Evolutionary conservation across 352 stramenopile species (phyloP).

Genomic region (Phytophthora meadii): DNA sequence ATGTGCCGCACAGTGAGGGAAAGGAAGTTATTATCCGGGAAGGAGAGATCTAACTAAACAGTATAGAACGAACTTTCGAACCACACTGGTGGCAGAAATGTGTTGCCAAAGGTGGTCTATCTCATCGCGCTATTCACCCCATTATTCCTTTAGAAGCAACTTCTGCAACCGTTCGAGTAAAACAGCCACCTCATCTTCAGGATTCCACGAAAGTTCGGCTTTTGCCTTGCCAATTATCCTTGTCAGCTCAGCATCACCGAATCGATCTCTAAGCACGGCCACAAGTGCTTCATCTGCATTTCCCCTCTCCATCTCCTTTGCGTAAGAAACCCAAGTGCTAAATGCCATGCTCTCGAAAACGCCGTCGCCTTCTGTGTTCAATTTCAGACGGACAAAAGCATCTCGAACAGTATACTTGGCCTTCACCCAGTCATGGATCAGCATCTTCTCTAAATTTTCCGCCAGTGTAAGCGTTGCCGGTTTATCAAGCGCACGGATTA

Average conservation of each 20-base stretch:
- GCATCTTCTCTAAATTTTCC: not conserved
- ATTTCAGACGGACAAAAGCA: conserved; percentile 1
- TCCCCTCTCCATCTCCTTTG: not conserved
- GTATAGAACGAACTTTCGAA: too few relatives aligned
- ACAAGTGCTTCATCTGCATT: not conserved
- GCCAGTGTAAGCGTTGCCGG: not conserved
- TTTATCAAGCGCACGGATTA: not conserved
- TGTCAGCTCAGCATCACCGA: not conserved
- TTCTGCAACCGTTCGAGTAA: not conserved
- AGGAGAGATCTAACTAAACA: too few relatives aligned
- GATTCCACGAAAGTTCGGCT: not conserved
- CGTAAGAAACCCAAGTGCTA: not conserved
- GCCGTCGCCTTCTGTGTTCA: not conserved
- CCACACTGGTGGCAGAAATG: too few relatives aligned
- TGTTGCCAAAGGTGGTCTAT: too few relatives aligned
- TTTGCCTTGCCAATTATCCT: not conserved
- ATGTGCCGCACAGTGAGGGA: too few relatives aligned
- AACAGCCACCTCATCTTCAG: not conserved
- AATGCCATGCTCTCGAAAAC: not conserved
- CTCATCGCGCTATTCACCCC: too few relatives aligned
- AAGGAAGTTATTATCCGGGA: too few relatives aligned
- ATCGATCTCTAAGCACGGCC: not conserved
- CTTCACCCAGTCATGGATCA: not conserved
- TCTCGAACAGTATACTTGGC: not conserved
- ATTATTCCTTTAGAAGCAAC: too few relatives aligned